Conservation (phyloP, 2,329 filamentous ascomycete species). For the Talaromyces sp. region DNA sequence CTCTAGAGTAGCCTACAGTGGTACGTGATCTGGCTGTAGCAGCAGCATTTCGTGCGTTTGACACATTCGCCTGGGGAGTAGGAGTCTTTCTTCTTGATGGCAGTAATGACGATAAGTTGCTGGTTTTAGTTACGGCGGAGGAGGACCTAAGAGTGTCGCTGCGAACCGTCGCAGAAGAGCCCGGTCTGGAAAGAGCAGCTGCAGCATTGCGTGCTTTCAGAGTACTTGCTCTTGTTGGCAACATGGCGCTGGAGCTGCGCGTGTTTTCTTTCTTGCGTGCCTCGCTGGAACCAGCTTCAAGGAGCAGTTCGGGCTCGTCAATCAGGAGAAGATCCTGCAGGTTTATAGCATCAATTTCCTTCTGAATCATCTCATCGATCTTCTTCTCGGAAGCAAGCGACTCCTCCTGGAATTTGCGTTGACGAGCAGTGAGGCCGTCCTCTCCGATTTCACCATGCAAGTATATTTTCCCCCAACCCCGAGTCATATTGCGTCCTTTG, state of each 20-base stretch:
- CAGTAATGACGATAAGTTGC: conserved; percentile 29
- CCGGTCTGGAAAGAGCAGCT: conserved; percentile 30
- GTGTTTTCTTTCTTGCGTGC: conserved; percentile 19
- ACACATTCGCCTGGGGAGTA: conserved; percentile 43
- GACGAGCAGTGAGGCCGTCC: conserved; percentile 60
- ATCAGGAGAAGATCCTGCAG: conserved; percentile 42
- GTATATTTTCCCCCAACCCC: conserved; percentile 49
- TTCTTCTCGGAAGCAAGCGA: conserved; percentile 58
- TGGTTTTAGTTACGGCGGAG: conserved; percentile 27
- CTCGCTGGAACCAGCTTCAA: conserved; percentile 24
- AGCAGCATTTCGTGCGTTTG: conserved; percentile 53
- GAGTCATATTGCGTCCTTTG: conserved; percentile 48
- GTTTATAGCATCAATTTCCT: conserved; percentile 57
- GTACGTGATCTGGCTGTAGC: conserved; percentile 67
- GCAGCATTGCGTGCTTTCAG: conserved; percentile 39
- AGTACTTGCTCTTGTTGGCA: conserved; percentile 28
- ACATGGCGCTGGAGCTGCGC: conserved; percentile 17
- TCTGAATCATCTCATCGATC: conserved; percentile 62
- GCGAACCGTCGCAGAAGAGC: conserved; percentile 30
- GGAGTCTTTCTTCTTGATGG: conserved; percentile 42
- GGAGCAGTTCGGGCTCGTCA: conserved; percentile 24
- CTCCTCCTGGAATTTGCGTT: conserved; percentile 64
- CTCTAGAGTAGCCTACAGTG: conserved; percentile 80
- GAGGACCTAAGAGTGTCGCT: conserved; percentile 21
- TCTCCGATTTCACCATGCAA: conserved; percentile 42